Conservation (phyloP, 768 basidiomycete species). For the Tricholoma furcatifolium region DNA sequence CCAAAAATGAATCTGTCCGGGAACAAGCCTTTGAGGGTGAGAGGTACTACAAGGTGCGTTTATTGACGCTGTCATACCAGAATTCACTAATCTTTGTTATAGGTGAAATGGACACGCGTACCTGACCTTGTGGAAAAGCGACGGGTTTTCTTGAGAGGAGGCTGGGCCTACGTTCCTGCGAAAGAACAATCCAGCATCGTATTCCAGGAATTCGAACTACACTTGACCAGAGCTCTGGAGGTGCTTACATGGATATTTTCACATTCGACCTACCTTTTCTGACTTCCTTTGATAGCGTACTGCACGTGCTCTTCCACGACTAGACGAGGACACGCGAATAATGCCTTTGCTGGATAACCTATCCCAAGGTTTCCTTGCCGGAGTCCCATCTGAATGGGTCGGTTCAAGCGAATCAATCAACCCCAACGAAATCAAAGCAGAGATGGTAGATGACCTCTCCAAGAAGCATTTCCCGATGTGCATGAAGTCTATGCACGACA, state of each 20-base stretch:
- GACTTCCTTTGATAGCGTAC: conserved; percentile 56
- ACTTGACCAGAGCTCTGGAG: conserved; percentile 73
- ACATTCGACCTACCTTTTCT: neutral
- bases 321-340: conserved; percentile 93
- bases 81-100: neutral
- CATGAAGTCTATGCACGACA: conserved; percentile 89
- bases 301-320: conserved; percentile 79
- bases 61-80: neutral
- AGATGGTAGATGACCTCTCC: conserved; percentile 90
- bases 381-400: conserved; percentile 82
- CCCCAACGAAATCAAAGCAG: conserved; percentile 78
- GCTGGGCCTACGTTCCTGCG: conserved; percentile 87
- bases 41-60: conserved; percentile 73
- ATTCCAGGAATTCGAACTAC: conserved; percentile 78
- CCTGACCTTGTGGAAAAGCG: conserved; percentile 88
- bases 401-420: conserved; percentile 44
- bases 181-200: conserved; percentile 82
- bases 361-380: conserved; percentile 91
- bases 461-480: conserved; percentile 92
- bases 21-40: conserved; percentile 43
- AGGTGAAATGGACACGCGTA: conserved; percentile 98
- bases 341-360: conserved; percentile 88
- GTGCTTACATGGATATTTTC: conserved; percentile 39
- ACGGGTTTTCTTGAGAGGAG: conserved; percentile 71
- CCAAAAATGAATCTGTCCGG: conserved; percentile 32